Evolutionary conservation across 345 rosid species (phyloP), one percentile per base, ranked within the genome.

Genomic region (Corchorus olitorius): DNA sequence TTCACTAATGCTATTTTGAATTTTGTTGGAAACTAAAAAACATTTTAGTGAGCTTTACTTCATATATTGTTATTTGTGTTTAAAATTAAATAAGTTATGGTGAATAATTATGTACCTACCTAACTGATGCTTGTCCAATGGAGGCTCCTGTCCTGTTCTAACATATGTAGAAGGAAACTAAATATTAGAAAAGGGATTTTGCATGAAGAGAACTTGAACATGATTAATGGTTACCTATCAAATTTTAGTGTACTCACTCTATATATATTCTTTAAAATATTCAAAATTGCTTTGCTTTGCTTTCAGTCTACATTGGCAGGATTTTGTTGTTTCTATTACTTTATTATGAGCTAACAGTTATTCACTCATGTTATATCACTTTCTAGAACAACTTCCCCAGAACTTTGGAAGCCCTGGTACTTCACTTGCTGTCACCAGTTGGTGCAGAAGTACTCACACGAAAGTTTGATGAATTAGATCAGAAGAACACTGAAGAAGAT

Each of bases 331-430:
- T 67, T 7, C 5, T 70, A 45, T 73, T 72, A 16, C 50, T 65
- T 70, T 10, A 72, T 67, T 53, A 54, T 66, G 19, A 35, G 15
- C 27, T 43, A 48, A 61, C 49, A 14, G 60, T 62, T 52, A 72
- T 45, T 37, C 67, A 19, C 69, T 83, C 53, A 52, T 63, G 20
- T 75, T 63, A 17, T 77, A 46, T 55, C 34, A 50, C 41, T 75
- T 82, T 86, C 84, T 89, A 96, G 97, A 88, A 86, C 77, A 81
- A 89, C 76, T 96, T 96, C 79, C 98, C 97, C 34, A 90, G 97
- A 84, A 96, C 94, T 73, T 84, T 89, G 85, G 97, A 96, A 86
- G 96, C 91, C 53, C 81, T 95, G 73, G 75, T 90, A 81, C 83
- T 92, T 66, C 96, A 95, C 88, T 84, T 90, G 88, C 97, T 89